Evolutionary conservation across 495 filamentous ascomycete genomes (phyloP), one percentile per base, ranked within the genome.

Genomic region (Hypomontagnella monticulosa): DNA sequence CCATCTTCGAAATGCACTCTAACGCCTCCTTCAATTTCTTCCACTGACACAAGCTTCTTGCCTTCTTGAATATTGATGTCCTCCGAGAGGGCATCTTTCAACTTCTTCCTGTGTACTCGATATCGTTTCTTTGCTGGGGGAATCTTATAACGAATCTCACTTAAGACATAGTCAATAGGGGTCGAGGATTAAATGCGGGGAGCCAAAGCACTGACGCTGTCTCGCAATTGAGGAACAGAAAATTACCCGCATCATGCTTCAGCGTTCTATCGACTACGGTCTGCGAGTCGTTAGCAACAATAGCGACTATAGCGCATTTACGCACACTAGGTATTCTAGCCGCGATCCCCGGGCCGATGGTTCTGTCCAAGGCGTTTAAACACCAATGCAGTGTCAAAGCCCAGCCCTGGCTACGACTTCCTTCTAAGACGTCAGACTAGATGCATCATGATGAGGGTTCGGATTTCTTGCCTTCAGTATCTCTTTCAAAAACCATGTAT

Each of bases 1-100:
- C 80, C 82, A 62, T 89, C 87, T 10, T 75, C 73, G 58, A 89
- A 88, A 23, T 74, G 67, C 3, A 75, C 82, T 4, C 71, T 80
- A 44, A 85, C 78, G 1, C 66, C 71, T 4, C 73, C 64, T 1
- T 63, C 58, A 0, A 64, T 67, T 2, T 64, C 69, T 18, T 83
- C 75, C 20, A 84, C 71, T 3, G 57, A 66, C n/a, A 42, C 33
- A 23, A 86, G 55, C 3, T 58, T 72, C 63, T 85, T 83, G 5
- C 68, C 70, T 82, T 83, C 84, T 75, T 80, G 73, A 6, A 88
- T 71, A 16, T 83, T 71, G 42, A 87, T 43, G 8, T 77, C 85
- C 10, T 78, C 74, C 4, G 80, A 69, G 55, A 88, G 60, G 34
- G 87, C 49, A 34, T 72, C 58, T 20, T 84, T 75, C 16, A 87